phyloP scores from a whole-genome alignment of 257 asterid genomes.

The Voacanga thouarsii region DNA sequence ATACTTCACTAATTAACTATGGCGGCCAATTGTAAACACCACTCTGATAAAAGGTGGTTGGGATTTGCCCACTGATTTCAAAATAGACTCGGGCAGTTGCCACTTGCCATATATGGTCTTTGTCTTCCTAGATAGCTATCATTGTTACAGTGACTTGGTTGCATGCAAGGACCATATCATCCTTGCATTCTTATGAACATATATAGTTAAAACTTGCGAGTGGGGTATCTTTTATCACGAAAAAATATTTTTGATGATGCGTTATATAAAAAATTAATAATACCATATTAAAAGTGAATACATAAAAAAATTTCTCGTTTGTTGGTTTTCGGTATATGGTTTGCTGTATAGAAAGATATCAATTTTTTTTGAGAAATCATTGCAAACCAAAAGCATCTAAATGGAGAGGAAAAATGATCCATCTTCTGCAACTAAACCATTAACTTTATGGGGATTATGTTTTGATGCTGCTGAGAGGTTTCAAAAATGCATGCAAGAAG shows the following conservation, averaged over 20 bases:
- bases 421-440: neutral
- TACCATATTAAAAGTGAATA: neutral
- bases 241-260: neutral
- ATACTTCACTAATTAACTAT: slow-evolving; percentile 3
- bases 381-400: neutral
- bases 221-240: neutral
- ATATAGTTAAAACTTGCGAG: neutral
- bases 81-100: neutral
- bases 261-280: neutral
- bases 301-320: neutral
- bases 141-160: neutral
- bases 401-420: too few species aligned
- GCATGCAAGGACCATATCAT: slow-evolving; percentile 10
- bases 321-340: too few species aligned
- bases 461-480: neutral
- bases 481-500: neutral
- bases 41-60: neutral
- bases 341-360: neutral
- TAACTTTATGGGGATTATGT: too few species aligned
- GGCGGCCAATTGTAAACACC: neutral
- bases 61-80: neutral
- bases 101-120: neutral
- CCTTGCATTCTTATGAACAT: neutral
- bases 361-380: neutral
- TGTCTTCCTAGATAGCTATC: neutral